Percentiles rank a stretch among this genome's conserved stretches.
Evolutionary conservation across 108 stramenopile genomes (phyloP).

Genomic region (Mediolabrus comicus): DNA sequence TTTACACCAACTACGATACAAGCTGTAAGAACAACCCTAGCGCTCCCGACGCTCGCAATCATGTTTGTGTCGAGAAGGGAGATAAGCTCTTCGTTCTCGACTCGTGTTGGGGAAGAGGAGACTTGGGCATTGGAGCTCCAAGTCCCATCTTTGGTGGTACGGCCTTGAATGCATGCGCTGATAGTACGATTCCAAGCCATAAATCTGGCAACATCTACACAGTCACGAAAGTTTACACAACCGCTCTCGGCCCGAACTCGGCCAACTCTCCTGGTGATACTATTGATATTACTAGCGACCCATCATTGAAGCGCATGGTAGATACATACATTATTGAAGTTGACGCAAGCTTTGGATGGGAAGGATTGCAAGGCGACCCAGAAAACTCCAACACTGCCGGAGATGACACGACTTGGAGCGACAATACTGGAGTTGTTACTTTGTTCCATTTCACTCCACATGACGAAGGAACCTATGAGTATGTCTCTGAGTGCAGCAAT

Average conservation of each 20-base stretch:
- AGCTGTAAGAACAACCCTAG: conserved; percentile 51
- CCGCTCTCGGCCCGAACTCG: conserved; percentile 25
- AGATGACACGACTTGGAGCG: conserved; percentile 25
- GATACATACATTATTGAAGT: conserved; percentile 61
- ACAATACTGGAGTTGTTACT: conserved; percentile 51
- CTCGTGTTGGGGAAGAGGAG: conserved; percentile 47
- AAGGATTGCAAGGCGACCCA: conserved; percentile 49
- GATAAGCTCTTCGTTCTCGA: conserved; percentile 62
- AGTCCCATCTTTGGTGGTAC: conserved; percentile 50
- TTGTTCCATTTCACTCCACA: conserved; percentile 70
- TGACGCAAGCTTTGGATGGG: conserved; percentile 58
- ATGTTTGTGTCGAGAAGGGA: conserved; percentile 66
- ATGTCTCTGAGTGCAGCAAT: conserved; percentile 60
- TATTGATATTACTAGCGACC: conserved; percentile 44
- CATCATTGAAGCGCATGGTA: conserved; percentile 29
- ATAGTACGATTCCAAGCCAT: conserved; percentile 30
- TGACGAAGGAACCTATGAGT: conserved; percentile 45
- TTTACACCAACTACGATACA: conserved; percentile 64
- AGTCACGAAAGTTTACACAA: conserved; percentile 52
- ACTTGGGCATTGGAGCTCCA: conserved; percentile 39
- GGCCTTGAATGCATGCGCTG: conserved; percentile 26
- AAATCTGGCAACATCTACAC: conserved; percentile 61
- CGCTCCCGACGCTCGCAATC: conserved; percentile 31
- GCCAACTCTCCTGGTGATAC: conserved; percentile 18
- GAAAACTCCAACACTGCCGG: conserved; percentile 29